phyloP scores from a whole-genome alignment of 371 early-diverging fungal species.

The Zychaea mexicana region DNA sequence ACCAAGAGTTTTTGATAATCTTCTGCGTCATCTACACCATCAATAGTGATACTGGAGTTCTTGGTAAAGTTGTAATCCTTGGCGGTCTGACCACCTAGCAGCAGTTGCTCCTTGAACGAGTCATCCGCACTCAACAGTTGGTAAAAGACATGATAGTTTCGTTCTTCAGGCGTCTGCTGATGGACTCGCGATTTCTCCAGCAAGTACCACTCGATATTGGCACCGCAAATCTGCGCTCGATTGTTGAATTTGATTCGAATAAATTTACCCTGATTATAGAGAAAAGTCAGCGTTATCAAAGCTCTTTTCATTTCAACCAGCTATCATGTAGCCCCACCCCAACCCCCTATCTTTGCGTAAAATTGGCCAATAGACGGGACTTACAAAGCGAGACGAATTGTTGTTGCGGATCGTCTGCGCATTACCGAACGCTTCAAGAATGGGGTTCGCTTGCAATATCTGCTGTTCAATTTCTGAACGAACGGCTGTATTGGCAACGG shows the following conservation, averaged over 20 bases:
- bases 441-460: slow-evolving; percentile 97
- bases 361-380: slow-evolving; percentile 25
- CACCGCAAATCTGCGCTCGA: slow-evolving; percentile 92
- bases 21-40: slow-evolving; percentile 92
- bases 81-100: slow-evolving; percentile 70
- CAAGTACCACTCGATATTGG: slow-evolving; percentile 97
- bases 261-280: slow-evolving; percentile 89
- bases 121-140: slow-evolving; percentile 91
- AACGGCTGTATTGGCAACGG: slow-evolving; percentile 62
- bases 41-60: slow-evolving; percentile 83
- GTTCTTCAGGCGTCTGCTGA: slow-evolving; percentile 87
- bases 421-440: slow-evolving; percentile 99
- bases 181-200: slow-evolving; percentile 98
- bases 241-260: slow-evolving; percentile 97
- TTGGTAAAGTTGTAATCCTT: slow-evolving; percentile 82
- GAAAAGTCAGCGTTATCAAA: background rate
- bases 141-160: slow-evolving; percentile 99
- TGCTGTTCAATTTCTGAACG: slow-evolving; percentile 78
- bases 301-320: background rate
- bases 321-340: background rate
- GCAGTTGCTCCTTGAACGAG: slow-evolving; percentile 50
- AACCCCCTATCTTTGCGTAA: too few relatives aligned
- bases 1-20: slow-evolving; percentile 81
- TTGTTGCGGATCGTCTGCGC: slow-evolving; percentile 99
- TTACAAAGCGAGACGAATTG: slow-evolving; percentile 99